phyloP scores from a whole-genome alignment of 768 basidiomycete genomes.

The Suillus sp. region DNA sequence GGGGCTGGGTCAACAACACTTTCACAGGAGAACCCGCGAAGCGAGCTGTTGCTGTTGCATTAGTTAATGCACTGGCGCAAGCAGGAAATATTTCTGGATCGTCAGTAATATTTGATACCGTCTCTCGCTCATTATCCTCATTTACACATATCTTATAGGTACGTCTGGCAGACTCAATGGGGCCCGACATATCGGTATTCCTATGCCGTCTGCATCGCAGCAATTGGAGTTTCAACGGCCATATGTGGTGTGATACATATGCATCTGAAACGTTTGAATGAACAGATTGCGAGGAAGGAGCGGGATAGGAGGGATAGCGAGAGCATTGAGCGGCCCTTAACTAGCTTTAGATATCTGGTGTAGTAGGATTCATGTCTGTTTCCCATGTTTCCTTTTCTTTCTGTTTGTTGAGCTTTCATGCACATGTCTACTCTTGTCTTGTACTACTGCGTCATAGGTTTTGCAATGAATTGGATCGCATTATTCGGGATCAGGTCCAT shows the following conservation, averaged over 20 bases:
- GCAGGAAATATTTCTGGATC: slow-evolving; percentile 81
- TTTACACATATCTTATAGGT: slow-evolving; percentile 34
- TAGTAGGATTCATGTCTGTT: background rate
- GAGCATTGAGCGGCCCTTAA: no score
- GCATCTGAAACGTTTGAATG: background rate
- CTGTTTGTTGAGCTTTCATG: no score
- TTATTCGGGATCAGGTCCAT: no score
- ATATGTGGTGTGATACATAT: background rate
- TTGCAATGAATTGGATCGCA: no score
- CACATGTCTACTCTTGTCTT: no score
- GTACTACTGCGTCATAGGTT: no score
- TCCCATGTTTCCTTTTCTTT: no score
- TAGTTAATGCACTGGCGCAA: slow-evolving; percentile 77
- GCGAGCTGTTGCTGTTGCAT: slow-evolving; percentile 76
- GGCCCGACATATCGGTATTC: slow-evolving; percentile 66
- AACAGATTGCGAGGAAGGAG: background rate
- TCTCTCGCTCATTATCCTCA: background rate
- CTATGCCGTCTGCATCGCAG: slow-evolving; percentile 67
- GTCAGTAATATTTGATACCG: slow-evolving; percentile 42
- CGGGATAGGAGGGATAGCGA: background rate
- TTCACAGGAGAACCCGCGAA: slow-evolving; percentile 80
- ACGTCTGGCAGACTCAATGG: slow-evolving; percentile 65
- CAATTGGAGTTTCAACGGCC: background rate
- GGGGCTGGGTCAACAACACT: slow-evolving; percentile 48
- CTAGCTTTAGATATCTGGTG: background rate